Evolutionary conservation across 306 rosid species (phyloP).

Genomic region (Gastrolobium villosum): DNA sequence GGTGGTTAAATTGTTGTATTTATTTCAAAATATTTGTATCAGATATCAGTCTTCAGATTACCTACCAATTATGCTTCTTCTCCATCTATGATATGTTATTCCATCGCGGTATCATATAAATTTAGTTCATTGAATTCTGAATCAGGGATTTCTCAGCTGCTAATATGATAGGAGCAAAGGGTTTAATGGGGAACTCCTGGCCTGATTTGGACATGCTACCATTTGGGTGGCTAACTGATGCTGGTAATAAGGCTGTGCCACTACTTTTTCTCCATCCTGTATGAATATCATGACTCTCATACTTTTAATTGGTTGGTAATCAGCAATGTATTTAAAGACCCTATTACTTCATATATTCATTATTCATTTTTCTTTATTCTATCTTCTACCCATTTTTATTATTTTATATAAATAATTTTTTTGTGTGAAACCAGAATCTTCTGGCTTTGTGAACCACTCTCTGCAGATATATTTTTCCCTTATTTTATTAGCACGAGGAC

Average conservation of each 20-base stretch:
- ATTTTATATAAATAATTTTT: not conserved
- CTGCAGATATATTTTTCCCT: not conserved
- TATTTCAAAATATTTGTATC: constrained; percentile 27
- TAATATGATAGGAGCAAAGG: constrained; percentile 73
- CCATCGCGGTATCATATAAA: constrained; percentile 22
- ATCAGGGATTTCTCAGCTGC: constrained; percentile 85
- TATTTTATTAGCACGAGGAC: not conserved
- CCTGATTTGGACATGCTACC: constrained; percentile 99
- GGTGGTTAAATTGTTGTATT: constrained; percentile 58
- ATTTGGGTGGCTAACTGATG: constrained; percentile 90
- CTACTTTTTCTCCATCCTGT: constrained; percentile 10
- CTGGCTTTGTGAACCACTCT: constrained; percentile 20
- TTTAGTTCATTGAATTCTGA: constrained; percentile 42
- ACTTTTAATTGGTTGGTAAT: constrained; percentile 4
- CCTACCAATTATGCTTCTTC: constrained; percentile 40
- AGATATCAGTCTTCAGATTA: constrained; percentile 36
- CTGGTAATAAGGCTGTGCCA: constrained; percentile 57
- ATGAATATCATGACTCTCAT: constrained; percentile 31
- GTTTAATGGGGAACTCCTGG: constrained; percentile 90
- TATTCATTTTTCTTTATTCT: constrained; percentile 7
- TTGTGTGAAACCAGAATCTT: constrained; percentile 28
- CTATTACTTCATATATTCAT: constrained; percentile 14
- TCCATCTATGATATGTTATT: constrained; percentile 23
- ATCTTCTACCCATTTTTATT: constrained; percentile 4
- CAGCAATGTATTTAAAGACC: not conserved